Conservation (phyloP, 148 eudicot species). For the Persicaria maculosa region DNA sequence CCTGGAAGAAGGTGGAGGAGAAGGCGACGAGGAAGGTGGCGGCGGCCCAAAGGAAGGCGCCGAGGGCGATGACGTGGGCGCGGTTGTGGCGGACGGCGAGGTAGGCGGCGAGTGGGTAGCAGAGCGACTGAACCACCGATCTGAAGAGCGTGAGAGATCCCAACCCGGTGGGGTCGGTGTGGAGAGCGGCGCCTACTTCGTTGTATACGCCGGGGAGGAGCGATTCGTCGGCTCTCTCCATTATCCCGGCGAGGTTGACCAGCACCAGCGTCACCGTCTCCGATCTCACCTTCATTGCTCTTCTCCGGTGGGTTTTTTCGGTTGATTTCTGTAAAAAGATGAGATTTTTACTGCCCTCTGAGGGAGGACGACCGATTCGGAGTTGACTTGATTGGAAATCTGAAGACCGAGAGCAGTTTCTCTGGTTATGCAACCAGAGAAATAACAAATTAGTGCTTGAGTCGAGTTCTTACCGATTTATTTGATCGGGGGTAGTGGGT, state of each 20-base stretch:
- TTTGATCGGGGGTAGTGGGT: too few species aligned
- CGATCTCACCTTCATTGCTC: constrained; percentile 21
- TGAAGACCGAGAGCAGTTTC: too few species aligned
- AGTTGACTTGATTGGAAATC: too few species aligned
- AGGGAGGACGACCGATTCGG: too few species aligned
- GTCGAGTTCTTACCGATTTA: too few species aligned
- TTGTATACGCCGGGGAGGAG: constrained; percentile 74
- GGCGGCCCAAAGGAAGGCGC: constrained; percentile 82
- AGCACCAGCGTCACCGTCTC: constrained; percentile 51
- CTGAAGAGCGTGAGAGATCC: constrained; percentile 71
- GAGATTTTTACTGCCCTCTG: too few species aligned
- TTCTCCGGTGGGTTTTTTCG: neutral
- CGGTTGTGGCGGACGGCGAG: constrained; percentile 64
- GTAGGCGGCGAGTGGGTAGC: constrained; percentile 79
- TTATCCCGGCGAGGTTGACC: constrained; percentile 70
- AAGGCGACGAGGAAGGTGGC: constrained; percentile 74
- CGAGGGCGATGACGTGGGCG: constrained; percentile 69
- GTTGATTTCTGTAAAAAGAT: too few species aligned
- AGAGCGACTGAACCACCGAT: constrained; percentile 63
- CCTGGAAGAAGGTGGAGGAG: constrained; percentile 65
- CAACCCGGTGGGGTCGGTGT: constrained; percentile 72
- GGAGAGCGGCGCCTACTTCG: constrained; percentile 68
- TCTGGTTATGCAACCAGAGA: too few species aligned
- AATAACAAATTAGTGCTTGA: too few species aligned
- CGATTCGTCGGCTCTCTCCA: constrained; percentile 83